Evolutionary conservation across 2,329 filamentous ascomycete species (phyloP).

Genomic region (Penicillium sp.): DNA sequence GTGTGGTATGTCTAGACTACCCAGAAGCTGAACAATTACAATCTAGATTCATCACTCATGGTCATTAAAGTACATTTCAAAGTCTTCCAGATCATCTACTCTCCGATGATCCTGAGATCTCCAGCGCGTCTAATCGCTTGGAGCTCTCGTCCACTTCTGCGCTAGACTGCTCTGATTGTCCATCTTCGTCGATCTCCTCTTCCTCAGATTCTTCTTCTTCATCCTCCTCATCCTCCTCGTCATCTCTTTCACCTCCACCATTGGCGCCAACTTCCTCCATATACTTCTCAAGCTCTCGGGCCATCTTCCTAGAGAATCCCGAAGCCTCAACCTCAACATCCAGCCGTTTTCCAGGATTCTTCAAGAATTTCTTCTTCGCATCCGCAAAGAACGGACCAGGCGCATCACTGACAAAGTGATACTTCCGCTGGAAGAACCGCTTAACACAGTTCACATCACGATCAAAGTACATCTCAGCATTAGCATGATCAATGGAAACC

Average conservation of each 20-base stretch:
- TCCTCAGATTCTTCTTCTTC: slow-evolving; percentile 31
- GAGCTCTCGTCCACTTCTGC: slow-evolving; percentile 26
- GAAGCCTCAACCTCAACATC: slow-evolving; percentile 89
- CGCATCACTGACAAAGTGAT: slow-evolving; percentile 77
- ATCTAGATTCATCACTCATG: slow-evolving; percentile 1
- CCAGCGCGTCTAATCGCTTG: slow-evolving; percentile 29
- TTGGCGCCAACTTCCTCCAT: slow-evolving; percentile 68
- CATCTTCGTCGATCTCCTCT: slow-evolving; percentile 34
- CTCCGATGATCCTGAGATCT: slow-evolving; percentile 27
- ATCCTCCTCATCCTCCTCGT: slow-evolving; percentile 40
- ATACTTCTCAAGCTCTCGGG: slow-evolving; percentile 85
- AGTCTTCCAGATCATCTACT: slow-evolving; percentile 5
- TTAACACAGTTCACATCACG: slow-evolving; percentile 94
- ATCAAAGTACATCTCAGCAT: slow-evolving; percentile 97
- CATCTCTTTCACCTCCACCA: slow-evolving; percentile 44
- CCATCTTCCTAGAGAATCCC: slow-evolving; percentile 95
- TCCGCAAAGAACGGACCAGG: slow-evolving; percentile 82
- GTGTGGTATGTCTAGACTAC: too few species aligned
- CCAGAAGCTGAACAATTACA: too few species aligned
- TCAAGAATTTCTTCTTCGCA: slow-evolving; percentile 65
- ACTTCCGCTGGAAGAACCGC: slow-evolving; percentile 83
- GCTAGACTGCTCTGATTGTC: slow-evolving; percentile 9
- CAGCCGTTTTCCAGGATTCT: slow-evolving; percentile 63
- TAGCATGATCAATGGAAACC: slow-evolving; percentile 88
- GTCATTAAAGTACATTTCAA: slow-evolving; percentile 22